phyloP scores from a whole-genome alignment of 1,284 basidiomycete genomes.

The Puccinia hordei region DNA sequence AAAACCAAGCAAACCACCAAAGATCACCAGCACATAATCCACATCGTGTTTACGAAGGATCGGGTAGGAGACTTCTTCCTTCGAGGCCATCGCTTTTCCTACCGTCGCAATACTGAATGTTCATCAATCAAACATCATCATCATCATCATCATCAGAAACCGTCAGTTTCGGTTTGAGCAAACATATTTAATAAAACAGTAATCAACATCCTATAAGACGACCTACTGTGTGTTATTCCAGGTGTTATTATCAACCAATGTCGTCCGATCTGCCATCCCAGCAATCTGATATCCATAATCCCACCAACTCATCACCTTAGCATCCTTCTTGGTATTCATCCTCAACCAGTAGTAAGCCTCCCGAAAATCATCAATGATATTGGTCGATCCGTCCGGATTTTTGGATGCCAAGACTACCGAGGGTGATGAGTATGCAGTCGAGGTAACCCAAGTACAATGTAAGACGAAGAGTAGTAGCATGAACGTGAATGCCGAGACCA shows the following conservation, averaged over 20 bases:
- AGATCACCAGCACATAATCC: slow-evolving; percentile 96
- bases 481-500: slow-evolving; percentile 80
- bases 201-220: no score
- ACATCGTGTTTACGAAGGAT: slow-evolving; percentile 97
- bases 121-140: no score
- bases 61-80: slow-evolving; percentile 93
- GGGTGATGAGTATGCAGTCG: slow-evolving; percentile 92
- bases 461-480: slow-evolving; percentile 64
- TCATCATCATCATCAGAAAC: background rate
- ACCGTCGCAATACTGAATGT: slow-evolving; percentile 94
- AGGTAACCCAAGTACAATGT: slow-evolving; percentile 97
- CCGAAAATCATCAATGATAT: slow-evolving; percentile 98
- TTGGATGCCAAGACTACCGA: slow-evolving; percentile 89
- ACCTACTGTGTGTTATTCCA: slow-evolving; percentile 94
- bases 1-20: slow-evolving; percentile 93
- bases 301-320: slow-evolving; percentile 99
- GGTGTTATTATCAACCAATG: slow-evolving; percentile 98
- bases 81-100: slow-evolving; percentile 92
- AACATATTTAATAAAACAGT: no score
- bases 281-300: slow-evolving; percentile 99
- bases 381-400: slow-evolving; percentile 79
- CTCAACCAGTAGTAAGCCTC: slow-evolving; percentile 99
- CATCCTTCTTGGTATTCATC: slow-evolving; percentile 87
- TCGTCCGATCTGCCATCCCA: slow-evolving; percentile 96
- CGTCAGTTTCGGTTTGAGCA: slow-evolving; percentile 53